These are phyloP conservation scores for Fusarium sp. DNA, from an alignment of 2,329 filamentous ascomycete genomes.

Conservation along the genomic window DNA sequence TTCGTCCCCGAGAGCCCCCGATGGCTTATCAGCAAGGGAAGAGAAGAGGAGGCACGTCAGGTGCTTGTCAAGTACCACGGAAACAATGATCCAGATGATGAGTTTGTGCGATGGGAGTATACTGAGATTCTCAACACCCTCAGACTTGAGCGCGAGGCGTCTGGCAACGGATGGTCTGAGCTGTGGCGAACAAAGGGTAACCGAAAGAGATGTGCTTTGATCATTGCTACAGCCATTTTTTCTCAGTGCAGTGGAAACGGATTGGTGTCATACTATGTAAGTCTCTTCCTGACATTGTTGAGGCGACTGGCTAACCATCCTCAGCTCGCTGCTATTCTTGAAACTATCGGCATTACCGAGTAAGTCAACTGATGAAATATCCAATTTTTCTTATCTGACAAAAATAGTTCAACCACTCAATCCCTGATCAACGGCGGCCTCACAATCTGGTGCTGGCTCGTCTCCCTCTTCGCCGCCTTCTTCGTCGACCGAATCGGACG, in stretches of 20 bases:
- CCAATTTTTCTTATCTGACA: background rate
- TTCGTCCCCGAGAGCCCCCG: conserved; percentile 37
- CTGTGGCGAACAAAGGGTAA: conserved; percentile 38
- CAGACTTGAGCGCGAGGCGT: conserved; percentile 29
- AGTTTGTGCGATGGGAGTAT: conserved; percentile 36
- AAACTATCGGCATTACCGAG: conserved; percentile 41
- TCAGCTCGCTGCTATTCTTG: conserved; percentile 36
- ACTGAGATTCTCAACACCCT: conserved; percentile 37
- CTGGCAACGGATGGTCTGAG: conserved; percentile 29
- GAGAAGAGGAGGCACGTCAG: conserved; percentile 34
- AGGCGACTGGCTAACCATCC: background rate
- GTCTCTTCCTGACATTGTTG: background rate
- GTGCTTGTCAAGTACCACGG: conserved; percentile 41
- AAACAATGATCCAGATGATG: conserved; percentile 26
- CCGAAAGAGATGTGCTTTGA: conserved; percentile 35
- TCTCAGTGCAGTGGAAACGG: conserved; percentile 42
- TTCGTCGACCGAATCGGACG: conserved; percentile 42
- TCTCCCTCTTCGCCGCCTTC: conserved; percentile 39
- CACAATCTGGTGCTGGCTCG: conserved; percentile 42
- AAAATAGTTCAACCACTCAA: conserved; percentile 29
- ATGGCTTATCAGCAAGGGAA: conserved; percentile 39
- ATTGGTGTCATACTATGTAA: conserved; percentile 40
- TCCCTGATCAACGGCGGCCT: conserved; percentile 43
- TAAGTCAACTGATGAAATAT: background rate
- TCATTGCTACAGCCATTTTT: conserved; percentile 39